phyloP scores from a whole-genome alignment of 2,329 filamentous ascomycete species.

The Trichoderma koningii region DNA sequence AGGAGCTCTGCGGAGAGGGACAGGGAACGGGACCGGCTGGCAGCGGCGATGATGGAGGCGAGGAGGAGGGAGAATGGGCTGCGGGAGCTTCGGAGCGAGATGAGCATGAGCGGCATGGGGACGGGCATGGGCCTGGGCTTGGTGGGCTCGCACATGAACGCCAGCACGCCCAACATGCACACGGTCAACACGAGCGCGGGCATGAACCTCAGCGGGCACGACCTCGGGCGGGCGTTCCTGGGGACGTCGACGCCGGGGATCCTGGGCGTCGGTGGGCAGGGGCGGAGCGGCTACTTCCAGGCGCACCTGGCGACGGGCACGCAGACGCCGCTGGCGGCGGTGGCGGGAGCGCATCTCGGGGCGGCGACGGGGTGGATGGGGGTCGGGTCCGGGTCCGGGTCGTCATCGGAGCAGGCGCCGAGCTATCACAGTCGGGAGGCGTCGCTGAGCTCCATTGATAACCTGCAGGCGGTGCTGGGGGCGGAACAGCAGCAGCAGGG shows the following conservation, averaged over 20 bases:
- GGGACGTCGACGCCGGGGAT: slow-evolving; percentile 64
- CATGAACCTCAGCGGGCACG: slow-evolving; percentile 36
- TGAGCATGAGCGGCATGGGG: slow-evolving; percentile 18
- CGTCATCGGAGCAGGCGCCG: slow-evolving; percentile 33
- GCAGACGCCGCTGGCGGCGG: slow-evolving; percentile 76
- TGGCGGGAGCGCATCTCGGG: slow-evolving; percentile 63
- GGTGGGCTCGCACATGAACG: no score
- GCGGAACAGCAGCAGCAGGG: slow-evolving; percentile 30
- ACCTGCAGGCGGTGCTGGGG: slow-evolving; percentile 40
- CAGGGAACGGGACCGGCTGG: slow-evolving; percentile 28
- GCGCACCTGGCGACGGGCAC: slow-evolving; percentile 75
- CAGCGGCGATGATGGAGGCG: slow-evolving; percentile 16
- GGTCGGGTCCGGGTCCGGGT: slow-evolving; percentile 27
- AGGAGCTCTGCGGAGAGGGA: slow-evolving; percentile 31
- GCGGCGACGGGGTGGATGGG: slow-evolving; percentile 42
- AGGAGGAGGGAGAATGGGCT: slow-evolving; percentile 32
- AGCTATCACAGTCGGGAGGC: slow-evolving; percentile 46
- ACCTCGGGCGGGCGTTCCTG: slow-evolving; percentile 59
- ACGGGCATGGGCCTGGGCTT: no score
- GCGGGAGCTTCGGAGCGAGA: slow-evolving; percentile 40
- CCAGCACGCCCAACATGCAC: no score
- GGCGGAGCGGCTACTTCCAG: slow-evolving; percentile 76
- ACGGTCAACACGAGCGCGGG: neutral
- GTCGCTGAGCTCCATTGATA: slow-evolving; percentile 52
- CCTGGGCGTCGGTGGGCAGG: slow-evolving; percentile 71